Evolutionary conservation across 108 stramenopile genomes (phyloP), one percentile per base, ranked within the genome.

Genomic region (Craspedostauros australis): DNA sequence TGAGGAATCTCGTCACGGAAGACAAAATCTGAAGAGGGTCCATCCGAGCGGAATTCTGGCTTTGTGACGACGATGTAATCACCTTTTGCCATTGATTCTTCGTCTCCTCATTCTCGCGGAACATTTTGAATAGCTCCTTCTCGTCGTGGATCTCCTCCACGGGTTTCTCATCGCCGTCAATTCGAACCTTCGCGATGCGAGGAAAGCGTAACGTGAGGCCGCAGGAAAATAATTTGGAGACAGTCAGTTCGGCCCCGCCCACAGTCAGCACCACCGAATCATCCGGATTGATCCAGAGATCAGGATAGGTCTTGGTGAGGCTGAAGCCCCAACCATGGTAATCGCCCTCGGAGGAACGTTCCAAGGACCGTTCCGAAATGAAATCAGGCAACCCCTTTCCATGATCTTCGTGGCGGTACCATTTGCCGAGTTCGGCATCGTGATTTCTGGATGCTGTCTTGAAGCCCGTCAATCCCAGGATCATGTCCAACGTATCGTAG

Each of bases 141-240:
- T 73, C 75, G 29, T 53, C 54, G 27, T 55, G 58, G 26, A 71
- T 73, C 11, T 79, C 75, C 37, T 66, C 60, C 1, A 66, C 54
- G 8, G 63, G 40, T 42, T 81, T 81, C 5, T 59, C 66, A 19
- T 68, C 72, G 4, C 67, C 62, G 31, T 60, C 70, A 19, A 77
- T 50, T 30, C 91, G 71, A 38, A 87, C 62, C 14, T 51, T 64
- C 11, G 47, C 61, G 16, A 89, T 78, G 14, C 84, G 51, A 28
- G 91, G 91, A 73, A 88, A 89, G 32, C 91, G 60, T 39, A 93
- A 40, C 0, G 75, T 60, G 1, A 93, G 16, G 12, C 91, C 91
- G 22, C 80, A 80, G 29, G 80, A 70, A 30, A 70, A 77, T 28
- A 59, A 60, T 4, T 66, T 46, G 26, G 64, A 65, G n/a, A 51